These are phyloP conservation scores for Ogataea zsoltii DNA, from an alignment of 805 yeast genomes.

Conservation along the genomic window DNA sequence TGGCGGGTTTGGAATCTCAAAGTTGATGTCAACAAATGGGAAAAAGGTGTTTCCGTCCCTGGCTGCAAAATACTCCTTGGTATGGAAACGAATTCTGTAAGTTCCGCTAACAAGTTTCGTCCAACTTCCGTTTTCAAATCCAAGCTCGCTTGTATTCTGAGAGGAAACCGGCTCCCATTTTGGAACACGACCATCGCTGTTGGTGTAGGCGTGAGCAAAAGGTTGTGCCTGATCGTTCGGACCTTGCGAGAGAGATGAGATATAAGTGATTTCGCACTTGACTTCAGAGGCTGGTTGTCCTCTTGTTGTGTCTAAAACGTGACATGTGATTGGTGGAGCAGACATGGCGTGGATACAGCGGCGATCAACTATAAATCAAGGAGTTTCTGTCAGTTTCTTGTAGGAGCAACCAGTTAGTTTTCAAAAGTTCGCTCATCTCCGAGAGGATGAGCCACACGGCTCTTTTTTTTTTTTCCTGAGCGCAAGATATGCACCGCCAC, in stretches of 20 bases:
- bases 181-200: conserved; percentile 77
- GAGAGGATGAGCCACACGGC: background rate
- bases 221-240: conserved; percentile 30
- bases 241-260: conserved; percentile 27
- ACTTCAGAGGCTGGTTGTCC: conserved; percentile 85
- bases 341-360: conserved; percentile 22
- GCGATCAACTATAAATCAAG: background rate
- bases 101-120: conserved; percentile 54
- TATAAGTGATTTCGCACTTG: conserved; percentile 57
- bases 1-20: conserved; percentile 64
- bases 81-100: conserved; percentile 75
- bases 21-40: conserved; percentile 83
- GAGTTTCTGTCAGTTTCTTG: background rate
- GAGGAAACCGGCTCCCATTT: conserved; percentile 54
- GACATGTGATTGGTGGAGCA: conserved; percentile 76
- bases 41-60: conserved; percentile 59
- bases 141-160: conserved; percentile 6
- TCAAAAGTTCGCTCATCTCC: conserved; percentile 5
- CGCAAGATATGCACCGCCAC: no score
- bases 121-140: conserved; percentile 39
- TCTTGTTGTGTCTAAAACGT: conserved; percentile 76
- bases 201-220: conserved; percentile 71
- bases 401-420: background rate
- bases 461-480: background rate
- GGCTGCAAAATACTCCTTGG: conserved; percentile 60